These are phyloP conservation scores for Starmera quercuum DNA, from an alignment of 805 yeast species.

Conservation along the genomic window DNA sequence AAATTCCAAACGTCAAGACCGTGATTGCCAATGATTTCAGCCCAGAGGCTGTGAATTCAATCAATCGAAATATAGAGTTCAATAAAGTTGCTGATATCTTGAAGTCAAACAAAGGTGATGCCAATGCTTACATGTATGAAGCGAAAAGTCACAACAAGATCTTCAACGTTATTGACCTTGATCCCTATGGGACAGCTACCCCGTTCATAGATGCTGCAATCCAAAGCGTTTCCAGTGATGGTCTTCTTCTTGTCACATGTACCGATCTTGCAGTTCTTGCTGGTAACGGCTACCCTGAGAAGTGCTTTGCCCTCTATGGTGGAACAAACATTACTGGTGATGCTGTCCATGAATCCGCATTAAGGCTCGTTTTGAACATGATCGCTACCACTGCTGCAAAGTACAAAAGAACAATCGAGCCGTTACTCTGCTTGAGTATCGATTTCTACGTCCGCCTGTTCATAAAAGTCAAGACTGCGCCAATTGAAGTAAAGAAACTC, in stretches of 20 bases:
- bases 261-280: conserved; percentile 95
- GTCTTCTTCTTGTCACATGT: conserved; percentile 83
- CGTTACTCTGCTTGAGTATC: conserved; percentile 75
- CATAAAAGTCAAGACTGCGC: conserved; percentile 69
- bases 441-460: conserved; percentile 90
- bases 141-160: conserved; percentile 30
- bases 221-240: conserved; percentile 77
- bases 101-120: conserved; percentile 74
- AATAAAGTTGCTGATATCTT: conserved; percentile 57
- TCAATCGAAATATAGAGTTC: conserved; percentile 59
- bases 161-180: conserved; percentile 87
- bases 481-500: conserved; percentile 73
- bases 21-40: conserved; percentile 88
- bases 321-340: conserved; percentile 84
- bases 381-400: conserved; percentile 82
- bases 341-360: conserved; percentile 88
- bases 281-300: conserved; percentile 94
- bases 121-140: conserved; percentile 72
- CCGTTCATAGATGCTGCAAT: conserved; percentile 93
- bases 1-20: conserved; percentile 65
- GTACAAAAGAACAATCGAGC: conserved; percentile 82
- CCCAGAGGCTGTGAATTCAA: conserved; percentile 78
- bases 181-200: conserved; percentile 96
- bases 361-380: conserved; percentile 72
- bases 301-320: conserved; percentile 91